A percentile compares a stretch with the other conserved stretches of the same genome.
Conservation (phyloP, 371 early-diverging fungal genomes). For the Saksenaea oblongispora region DNA sequence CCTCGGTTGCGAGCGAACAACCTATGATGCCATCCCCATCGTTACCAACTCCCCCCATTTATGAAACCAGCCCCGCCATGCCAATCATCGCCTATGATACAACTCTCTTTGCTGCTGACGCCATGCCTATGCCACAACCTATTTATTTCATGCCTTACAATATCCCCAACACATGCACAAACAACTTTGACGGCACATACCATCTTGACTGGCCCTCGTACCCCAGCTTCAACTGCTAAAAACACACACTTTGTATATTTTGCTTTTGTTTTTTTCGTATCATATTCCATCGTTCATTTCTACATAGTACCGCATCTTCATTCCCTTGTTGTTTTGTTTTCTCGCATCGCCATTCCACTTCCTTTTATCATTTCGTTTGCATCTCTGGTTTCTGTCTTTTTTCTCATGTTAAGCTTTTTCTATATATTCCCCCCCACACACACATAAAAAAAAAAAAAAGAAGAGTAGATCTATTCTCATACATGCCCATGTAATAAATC, state of each 20-base stretch:
- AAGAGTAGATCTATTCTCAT: background rate
- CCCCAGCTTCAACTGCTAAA: background rate
- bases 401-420: background rate
- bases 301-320: background rate
- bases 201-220: background rate
- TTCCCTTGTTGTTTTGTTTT: background rate
- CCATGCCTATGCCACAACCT: constrained; percentile 1
- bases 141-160: background rate
- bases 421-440: background rate
- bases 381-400: background rate
- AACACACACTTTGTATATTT: background rate
- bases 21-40: background rate
- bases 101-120: background rate
- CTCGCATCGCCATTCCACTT: background rate
- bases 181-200: background rate
- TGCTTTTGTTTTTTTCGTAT: background rate
- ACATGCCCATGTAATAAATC: background rate
- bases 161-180: background rate
- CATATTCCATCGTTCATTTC: background rate
- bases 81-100: background rate
- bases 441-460: background rate
- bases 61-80: background rate
- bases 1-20: background rate
- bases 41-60: background rate
- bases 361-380: background rate